A percentile compares a stretch with the other conserved stretches of the same genome.
Conservation (phyloP, 208 protist genomes). For the Blastocrithidia nonstop region DNA sequence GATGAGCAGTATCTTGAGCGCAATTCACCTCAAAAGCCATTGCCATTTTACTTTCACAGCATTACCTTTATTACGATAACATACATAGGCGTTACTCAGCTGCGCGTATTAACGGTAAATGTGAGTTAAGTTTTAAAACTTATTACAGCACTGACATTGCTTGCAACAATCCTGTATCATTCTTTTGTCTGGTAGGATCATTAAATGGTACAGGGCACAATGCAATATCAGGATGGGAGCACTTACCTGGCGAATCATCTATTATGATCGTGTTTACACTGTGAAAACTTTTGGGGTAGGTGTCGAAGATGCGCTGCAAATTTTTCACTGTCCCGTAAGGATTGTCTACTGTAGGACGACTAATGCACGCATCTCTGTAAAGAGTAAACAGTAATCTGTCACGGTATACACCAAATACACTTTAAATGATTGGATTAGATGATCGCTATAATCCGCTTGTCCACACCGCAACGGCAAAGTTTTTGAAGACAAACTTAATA, state of each 20-base stretch:
- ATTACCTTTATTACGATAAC: no score
- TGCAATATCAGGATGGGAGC: constrained; percentile 80
- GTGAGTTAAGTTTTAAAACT: constrained; percentile 53
- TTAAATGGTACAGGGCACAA: constrained; percentile 76
- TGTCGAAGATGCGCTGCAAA: constrained; percentile 66
- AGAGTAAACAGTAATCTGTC: constrained; percentile 71
- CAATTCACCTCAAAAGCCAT: no score
- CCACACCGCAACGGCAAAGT: constrained; percentile 85
- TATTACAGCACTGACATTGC: constrained; percentile 58
- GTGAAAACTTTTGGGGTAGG: constrained; percentile 73
- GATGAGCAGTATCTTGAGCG: no score
- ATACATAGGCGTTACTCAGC: no score
- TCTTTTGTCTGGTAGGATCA: constrained; percentile 27
- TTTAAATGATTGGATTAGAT: constrained; percentile 69
- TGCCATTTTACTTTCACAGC: no score
- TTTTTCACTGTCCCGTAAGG: constrained; percentile 79
- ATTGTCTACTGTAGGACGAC: constrained; percentile 34
- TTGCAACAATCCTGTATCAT: constrained; percentile 47
- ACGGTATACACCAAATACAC: constrained; percentile 60
- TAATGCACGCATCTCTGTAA: constrained; percentile 52
- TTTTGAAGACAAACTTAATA: constrained; percentile 67
- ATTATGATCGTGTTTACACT: constrained; percentile 85
- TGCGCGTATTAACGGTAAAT: constrained; percentile 50
- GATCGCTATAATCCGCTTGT: constrained; percentile 79
- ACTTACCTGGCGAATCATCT: constrained; percentile 81